phyloP scores from a whole-genome alignment of 2,329 filamentous ascomycete genomes.

The Sphaerostilbella broomeana region DNA sequence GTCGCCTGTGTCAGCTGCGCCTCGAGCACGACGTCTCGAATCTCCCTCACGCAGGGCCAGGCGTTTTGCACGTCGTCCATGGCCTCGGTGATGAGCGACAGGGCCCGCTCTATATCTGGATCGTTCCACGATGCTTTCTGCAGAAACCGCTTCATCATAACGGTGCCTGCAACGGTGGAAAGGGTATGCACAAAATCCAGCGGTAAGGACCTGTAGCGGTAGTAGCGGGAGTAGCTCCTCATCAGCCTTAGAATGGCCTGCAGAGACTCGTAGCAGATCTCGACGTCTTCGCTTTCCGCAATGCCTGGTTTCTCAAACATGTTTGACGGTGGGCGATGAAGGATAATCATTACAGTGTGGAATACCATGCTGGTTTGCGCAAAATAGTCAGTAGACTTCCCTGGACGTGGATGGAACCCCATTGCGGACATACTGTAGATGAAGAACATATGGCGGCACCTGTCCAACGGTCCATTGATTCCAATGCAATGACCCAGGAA shows the following conservation, averaged over 20 bases:
- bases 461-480: conserved; percentile 44
- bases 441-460: conserved; percentile 39
- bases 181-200: conserved; percentile 44
- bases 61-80: conserved; percentile 46
- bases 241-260: conserved; percentile 39
- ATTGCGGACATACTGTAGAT: conserved; percentile 34
- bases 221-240: conserved; percentile 37
- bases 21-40: conserved; percentile 29
- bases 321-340: conserved; percentile 42
- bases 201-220: conserved; percentile 37
- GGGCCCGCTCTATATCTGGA: conserved; percentile 40
- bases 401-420: no score
- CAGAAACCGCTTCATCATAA: conserved; percentile 41
- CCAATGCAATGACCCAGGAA: conserved; percentile 43
- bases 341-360: conserved; percentile 45
- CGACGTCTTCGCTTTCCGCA: conserved; percentile 37
- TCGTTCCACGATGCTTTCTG: conserved; percentile 35
- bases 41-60: conserved; percentile 40
- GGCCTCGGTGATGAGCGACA: conserved; percentile 43
- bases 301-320: conserved; percentile 34
- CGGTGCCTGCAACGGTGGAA: conserved; percentile 38
- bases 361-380: conserved; percentile 38
- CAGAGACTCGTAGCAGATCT: conserved; percentile 44
- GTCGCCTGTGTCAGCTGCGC: conserved; percentile 26
- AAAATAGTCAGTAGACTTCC: no score